Conservation (phyloP, 2,329 filamentous ascomycete species). For the Fusarium temperatum region DNA sequence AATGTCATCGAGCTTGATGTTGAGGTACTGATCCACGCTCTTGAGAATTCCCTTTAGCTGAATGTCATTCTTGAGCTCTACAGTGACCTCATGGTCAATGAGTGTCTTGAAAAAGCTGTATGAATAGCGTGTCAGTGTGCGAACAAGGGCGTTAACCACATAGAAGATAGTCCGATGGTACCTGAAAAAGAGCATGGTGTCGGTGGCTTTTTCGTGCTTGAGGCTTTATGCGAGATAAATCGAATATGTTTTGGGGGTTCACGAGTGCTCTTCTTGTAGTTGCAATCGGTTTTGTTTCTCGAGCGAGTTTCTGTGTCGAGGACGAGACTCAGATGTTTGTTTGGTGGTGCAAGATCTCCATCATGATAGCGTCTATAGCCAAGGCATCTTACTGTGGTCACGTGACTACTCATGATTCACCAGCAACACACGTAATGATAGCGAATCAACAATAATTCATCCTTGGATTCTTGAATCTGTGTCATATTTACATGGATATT, state of each 20-base stretch:
- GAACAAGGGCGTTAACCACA: neutral
- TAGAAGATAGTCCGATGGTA: conserved; percentile 29
- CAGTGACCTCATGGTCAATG: conserved; percentile 95
- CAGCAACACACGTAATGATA: neutral
- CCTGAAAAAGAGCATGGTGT: conserved; percentile 58
- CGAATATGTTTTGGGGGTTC: neutral
- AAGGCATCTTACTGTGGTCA: conserved; percentile 2
- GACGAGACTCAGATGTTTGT: conserved; percentile 24
- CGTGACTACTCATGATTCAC: conserved; percentile 17
- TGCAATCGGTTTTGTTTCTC: neutral
- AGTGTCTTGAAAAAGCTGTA: conserved; percentile 97
- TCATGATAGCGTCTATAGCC: conserved; percentile 29
- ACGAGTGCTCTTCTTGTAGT: neutral
- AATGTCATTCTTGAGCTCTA: conserved; percentile 99
- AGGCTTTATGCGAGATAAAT: neutral
- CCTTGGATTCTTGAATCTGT: neutral
- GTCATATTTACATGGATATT: neutral
- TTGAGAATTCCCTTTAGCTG: conserved; percentile 95
- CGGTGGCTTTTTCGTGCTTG: conserved; percentile 9
- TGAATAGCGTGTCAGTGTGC: neutral
- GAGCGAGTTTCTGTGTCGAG: neutral
- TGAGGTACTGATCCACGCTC: conserved; percentile 98
- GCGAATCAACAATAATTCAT: neutral
- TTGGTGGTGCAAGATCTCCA: conserved; percentile 30
- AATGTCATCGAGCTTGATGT: conserved; percentile 98